phyloP scores from a whole-genome alignment of 495 filamentous ascomycete species.

The Pseudotulostoma volvatum region DNA sequence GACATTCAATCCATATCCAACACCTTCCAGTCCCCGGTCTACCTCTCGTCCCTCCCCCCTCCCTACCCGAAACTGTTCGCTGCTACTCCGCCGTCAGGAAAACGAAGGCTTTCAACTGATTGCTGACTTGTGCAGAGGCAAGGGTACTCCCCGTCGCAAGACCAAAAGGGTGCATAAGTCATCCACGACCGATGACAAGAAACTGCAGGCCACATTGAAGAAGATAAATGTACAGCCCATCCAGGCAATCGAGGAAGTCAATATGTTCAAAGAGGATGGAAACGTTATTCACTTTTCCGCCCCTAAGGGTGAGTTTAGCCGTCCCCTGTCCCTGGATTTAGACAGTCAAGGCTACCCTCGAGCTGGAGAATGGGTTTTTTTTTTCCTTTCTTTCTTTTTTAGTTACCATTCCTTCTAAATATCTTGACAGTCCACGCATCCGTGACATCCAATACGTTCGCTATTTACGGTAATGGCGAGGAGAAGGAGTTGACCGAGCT shows the following conservation, averaged over 20 bases:
- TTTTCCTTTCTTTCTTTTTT: no score
- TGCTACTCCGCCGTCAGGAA: no score
- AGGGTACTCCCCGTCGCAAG: constrained; percentile 94
- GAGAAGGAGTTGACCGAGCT: constrained; percentile 99
- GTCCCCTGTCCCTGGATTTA: no score
- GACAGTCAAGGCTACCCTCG: no score
- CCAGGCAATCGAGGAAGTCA: constrained; percentile 98
- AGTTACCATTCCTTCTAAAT: no score
- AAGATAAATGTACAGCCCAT: constrained; percentile 95
- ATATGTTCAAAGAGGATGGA: constrained; percentile 99
- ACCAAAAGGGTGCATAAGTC: constrained; percentile 93
- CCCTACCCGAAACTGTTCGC: no score
- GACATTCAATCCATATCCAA: no score
- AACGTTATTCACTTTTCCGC: constrained; percentile 98
- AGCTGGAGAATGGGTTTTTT: no score
- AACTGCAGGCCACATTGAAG: constrained; percentile 87
- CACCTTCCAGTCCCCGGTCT: no score
- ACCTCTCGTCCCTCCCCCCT: no score
- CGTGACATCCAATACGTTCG: constrained; percentile 94
- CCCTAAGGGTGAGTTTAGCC: constrained; percentile 62
- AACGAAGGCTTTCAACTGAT: constrained; percentile 6
- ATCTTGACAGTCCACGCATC: constrained; percentile 68
- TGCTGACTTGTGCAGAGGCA: constrained; percentile 47
- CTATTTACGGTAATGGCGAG: constrained; percentile 96
- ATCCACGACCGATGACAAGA: constrained; percentile 92